Evolutionary conservation across 129 eudicot genomes (phyloP), one percentile per base, ranked within the genome.

Genomic region (Flaveria brownii): DNA sequence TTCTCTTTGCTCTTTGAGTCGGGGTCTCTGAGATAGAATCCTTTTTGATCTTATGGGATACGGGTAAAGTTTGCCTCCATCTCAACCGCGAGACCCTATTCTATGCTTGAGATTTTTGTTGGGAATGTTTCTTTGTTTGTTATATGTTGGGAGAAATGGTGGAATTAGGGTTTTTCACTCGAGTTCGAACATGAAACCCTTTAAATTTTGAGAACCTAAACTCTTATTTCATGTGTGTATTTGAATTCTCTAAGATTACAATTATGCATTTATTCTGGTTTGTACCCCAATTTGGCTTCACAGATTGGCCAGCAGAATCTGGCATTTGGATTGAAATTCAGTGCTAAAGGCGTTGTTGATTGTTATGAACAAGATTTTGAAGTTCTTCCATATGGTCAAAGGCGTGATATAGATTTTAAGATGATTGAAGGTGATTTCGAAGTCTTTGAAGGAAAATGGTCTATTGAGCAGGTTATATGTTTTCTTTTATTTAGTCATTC

Each of bases 401-500:
- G 82, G 78, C 92, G 92, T 51, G 95, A 87, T 50, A 88, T 91
- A 72, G 96, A 91, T 61, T 91, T 91, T 81, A 85, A 91, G 85
- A 91, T 91, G 97, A 83, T 88, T 70, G 95, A 91, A 70, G 97
- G 97, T 61, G 97, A 91, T 83, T 91, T 91, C 80, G 68, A 82
- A 66, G 72, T 85, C 68, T 91, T 91, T 81, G 86, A 91, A 83
- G 97, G 97, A 80, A 85, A 68, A 56, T 91, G 97, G 97, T 83
- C 97, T 47, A 76, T 91, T 64, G 92, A 86, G 83, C 92, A 91
- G 95, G 97, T 85, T 57, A 73, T 72, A 36, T 64, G 46, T 45
- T 68, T 56, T 72, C 60, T 16, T 68, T 14, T 18, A 68, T 54
- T 43, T 59, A 55, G 30, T 59, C 64, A 2, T 22, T 59, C 14